A percentile compares a stretch with the other conserved stretches of the same genome.
Conservation (phyloP, 768 basidiomycete species). For the Suillus sp. region DNA sequence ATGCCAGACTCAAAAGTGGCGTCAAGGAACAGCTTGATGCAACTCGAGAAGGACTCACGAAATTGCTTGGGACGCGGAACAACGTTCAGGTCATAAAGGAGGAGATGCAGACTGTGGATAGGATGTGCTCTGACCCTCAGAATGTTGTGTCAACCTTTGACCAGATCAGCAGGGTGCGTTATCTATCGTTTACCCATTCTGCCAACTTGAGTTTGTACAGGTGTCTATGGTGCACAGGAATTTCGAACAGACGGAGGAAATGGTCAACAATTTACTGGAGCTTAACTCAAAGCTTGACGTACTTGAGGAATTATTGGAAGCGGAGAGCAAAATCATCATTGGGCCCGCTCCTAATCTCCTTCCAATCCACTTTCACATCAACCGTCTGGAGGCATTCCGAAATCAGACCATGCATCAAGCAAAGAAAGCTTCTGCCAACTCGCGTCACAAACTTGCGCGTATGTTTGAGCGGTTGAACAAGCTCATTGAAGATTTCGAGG, state of each 20-base stretch:
- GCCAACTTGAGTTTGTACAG: constrained; percentile 43
- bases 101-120: constrained; percentile 81
- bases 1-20: constrained; percentile 84
- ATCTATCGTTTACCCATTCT: neutral
- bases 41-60: constrained; percentile 85
- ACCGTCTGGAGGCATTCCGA: constrained; percentile 89
- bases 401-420: constrained; percentile 96
- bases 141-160: constrained; percentile 85
- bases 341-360: constrained; percentile 90
- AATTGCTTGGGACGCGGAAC: constrained; percentile 72
- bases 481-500: constrained; percentile 81
- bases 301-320: constrained; percentile 75
- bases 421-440: constrained; percentile 71
- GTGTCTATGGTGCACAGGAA: constrained; percentile 95
- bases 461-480: constrained; percentile 87
- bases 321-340: constrained; percentile 74
- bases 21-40: constrained; percentile 93
- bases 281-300: constrained; percentile 85
- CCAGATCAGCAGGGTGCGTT: constrained; percentile 88
- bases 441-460: constrained; percentile 66
- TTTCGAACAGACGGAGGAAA: constrained; percentile 92
- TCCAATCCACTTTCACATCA: constrained; percentile 87
- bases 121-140: constrained; percentile 72
- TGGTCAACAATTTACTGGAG: constrained; percentile 91
- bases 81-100: constrained; percentile 84